phyloP scores from a whole-genome alignment of 352 stramenopile genomes.

The Elongisporangium anandrum region DNA sequence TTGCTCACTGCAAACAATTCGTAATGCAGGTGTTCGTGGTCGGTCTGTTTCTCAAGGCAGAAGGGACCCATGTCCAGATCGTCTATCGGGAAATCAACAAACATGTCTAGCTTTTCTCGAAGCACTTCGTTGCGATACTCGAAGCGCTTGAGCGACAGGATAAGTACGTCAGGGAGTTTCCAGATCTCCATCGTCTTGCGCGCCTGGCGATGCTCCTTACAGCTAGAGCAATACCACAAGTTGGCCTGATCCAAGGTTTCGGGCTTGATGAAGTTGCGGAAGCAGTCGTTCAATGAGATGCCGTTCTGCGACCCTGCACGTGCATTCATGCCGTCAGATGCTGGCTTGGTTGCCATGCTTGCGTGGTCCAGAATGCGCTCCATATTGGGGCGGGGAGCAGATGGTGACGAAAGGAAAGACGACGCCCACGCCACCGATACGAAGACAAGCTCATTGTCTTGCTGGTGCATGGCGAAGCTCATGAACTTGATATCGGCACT shows the following conservation, averaged over 20 bases:
- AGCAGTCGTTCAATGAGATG: slow-evolving; percentile 72
- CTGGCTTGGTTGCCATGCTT: slow-evolving; percentile 27
- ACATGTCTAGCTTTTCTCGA: slow-evolving; percentile 78
- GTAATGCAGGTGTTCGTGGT: slow-evolving; percentile 53
- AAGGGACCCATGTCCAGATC: slow-evolving; percentile 78
- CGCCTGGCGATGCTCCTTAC: slow-evolving; percentile 73
- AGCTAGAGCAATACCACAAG: slow-evolving; percentile 80
- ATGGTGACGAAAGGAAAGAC: slow-evolving; percentile 29
- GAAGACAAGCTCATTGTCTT: slow-evolving; percentile 45
- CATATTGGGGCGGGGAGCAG: slow-evolving; percentile 35
- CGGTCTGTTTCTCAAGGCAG: slow-evolving; percentile 49
- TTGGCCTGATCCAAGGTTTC: slow-evolving; percentile 84
- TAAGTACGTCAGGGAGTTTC: slow-evolving; percentile 73
- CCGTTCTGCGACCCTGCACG: slow-evolving; percentile 14
- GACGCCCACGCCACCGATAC: slow-evolving; percentile 49
- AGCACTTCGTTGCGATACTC: slow-evolving; percentile 83
- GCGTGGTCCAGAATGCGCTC: slow-evolving; percentile 56
- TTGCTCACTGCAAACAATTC: slow-evolving; percentile 89
- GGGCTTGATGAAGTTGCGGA: slow-evolving; percentile 81
- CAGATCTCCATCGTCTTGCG: slow-evolving; percentile 82
- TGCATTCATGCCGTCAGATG: slow-evolving; percentile 1
- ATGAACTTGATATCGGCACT: slow-evolving; percentile 36
- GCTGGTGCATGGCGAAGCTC: slow-evolving; percentile 40
- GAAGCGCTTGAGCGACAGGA: slow-evolving; percentile 87
- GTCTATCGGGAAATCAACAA: slow-evolving; percentile 86